Evolutionary conservation across 257 asterid species (phyloP).

Genomic region (Ilex aquifolium): DNA sequence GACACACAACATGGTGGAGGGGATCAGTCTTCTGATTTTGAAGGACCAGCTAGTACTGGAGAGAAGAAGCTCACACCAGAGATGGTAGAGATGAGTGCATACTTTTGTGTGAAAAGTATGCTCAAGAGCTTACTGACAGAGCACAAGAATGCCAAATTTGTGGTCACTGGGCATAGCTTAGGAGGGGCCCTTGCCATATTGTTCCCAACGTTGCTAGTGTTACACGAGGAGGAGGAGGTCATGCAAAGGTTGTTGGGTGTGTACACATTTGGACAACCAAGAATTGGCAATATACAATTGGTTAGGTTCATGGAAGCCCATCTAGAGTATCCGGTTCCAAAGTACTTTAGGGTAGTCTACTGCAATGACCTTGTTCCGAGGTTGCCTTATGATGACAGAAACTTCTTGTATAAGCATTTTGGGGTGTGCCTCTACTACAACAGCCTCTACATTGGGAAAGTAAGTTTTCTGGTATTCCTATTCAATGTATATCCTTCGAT

Average conservation of each 20-base stretch:
- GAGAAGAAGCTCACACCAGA: conserved; percentile 17
- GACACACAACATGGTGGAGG: conserved; percentile 15
- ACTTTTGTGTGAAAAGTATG: conserved; percentile 48
- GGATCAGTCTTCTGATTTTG: conserved; percentile 19
- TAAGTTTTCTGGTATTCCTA: conserved; percentile 20
- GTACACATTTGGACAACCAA: conserved; percentile 87
- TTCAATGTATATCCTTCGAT: neutral
- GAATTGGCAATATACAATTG: conserved; percentile 62
- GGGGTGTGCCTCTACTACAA: conserved; percentile 71
- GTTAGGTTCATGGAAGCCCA: conserved; percentile 60
- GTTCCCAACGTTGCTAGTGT: conserved; percentile 62
- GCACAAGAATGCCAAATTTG: conserved; percentile 65
- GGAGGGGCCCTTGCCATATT: conserved; percentile 93
- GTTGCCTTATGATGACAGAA: conserved; percentile 78
- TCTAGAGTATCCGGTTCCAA: conserved; percentile 46
- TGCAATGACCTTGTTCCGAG: conserved; percentile 92
- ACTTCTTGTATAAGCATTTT: conserved; percentile 85
- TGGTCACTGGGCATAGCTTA: conserved; percentile 86
- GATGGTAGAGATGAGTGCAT: conserved; percentile 59
- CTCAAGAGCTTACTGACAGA: conserved; percentile 52
- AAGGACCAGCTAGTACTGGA: conserved; percentile 4
- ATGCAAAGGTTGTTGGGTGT: conserved; percentile 54
- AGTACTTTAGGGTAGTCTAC: conserved; percentile 74
- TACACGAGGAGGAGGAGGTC: conserved; percentile 58
- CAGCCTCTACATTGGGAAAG: conserved; percentile 70